phyloP scores from a whole-genome alignment of 1,284 basidiomycete genomes.

The Fomitopsis pinicola region DNA sequence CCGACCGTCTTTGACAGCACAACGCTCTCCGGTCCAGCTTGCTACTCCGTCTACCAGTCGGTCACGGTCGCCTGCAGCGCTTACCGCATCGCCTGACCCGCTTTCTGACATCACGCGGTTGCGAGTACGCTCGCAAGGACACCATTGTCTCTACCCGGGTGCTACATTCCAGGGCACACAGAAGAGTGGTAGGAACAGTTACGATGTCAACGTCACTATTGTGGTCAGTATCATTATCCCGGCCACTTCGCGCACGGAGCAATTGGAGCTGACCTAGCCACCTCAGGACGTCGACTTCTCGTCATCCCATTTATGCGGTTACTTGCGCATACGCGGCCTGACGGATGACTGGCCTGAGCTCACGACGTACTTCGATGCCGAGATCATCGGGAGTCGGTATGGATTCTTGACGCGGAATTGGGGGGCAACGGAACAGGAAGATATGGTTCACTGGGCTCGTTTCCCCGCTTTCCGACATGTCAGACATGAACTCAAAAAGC shows the following conservation, averaged over 20 bases:
- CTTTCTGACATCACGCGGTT: conserved; percentile 71
- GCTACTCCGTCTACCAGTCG: conserved; percentile 18
- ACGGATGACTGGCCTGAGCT: conserved; percentile 84
- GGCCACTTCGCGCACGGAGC: conserved; percentile 1
- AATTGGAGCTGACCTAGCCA: conserved; percentile 29
- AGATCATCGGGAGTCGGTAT: conserved; percentile 85
- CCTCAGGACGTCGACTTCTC: conserved; percentile 77
- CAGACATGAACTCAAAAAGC: conserved; percentile 68
- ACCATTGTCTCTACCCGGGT: conserved; percentile 70
- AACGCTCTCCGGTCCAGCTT: conserved; percentile 12
- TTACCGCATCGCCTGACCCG: conserved; percentile 41
- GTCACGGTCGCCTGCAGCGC: conserved; percentile 9
- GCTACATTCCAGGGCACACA: conserved; percentile 50
- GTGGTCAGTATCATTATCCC: conserved; percentile 34
- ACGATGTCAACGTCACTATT: conserved; percentile 53
- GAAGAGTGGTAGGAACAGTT: conserved; percentile 50
- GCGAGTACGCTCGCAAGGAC: conserved; percentile 67
- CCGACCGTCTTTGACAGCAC: conserved; percentile 12
- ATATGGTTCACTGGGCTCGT: conserved; percentile 87
- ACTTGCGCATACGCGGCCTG: conserved; percentile 83
- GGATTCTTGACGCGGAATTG: conserved; percentile 86
- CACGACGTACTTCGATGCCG: conserved; percentile 91
- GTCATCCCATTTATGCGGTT: conserved; percentile 74
- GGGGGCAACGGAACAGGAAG: conserved; percentile 84
- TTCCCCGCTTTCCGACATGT: conserved; percentile 87